A percentile compares a stretch with the other conserved stretches of the same genome.
Evolutionary conservation across 306 rosid genomes (phyloP).

Genomic region (Benincasa hispida): DNA sequence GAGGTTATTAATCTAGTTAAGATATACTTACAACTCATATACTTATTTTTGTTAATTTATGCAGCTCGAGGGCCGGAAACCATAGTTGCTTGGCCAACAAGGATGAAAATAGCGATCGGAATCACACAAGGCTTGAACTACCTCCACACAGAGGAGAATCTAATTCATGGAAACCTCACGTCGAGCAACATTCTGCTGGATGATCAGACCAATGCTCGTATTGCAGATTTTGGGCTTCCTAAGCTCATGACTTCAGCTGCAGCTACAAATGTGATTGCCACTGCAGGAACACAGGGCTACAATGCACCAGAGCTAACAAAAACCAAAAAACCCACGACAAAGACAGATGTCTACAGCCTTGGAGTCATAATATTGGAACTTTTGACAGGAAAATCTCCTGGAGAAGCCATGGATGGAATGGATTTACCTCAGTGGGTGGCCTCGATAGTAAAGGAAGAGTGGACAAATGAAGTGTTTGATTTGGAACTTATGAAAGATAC

Average conservation of each 20-base stretch:
- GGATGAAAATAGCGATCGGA: slow-evolving; percentile 72
- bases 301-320: slow-evolving; percentile 81
- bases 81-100: slow-evolving; percentile 60
- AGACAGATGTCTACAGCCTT: slow-evolving; percentile 82
- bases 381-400: slow-evolving; percentile 85
- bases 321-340: slow-evolving; percentile 68
- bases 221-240: slow-evolving; percentile 76
- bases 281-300: slow-evolving; percentile 81
- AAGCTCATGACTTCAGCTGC: slow-evolving; percentile 80
- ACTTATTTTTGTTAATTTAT: not conserved
- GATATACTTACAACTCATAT: not conserved
- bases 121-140: slow-evolving; percentile 53
- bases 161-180: slow-evolving; percentile 76
- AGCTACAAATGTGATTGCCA: slow-evolving; percentile 68
- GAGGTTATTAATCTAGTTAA: slow-evolving; percentile 1
- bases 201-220: slow-evolving; percentile 36
- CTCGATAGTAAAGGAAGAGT: slow-evolving; percentile 90
- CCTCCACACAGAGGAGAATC: slow-evolving; percentile 64
- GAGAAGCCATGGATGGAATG: slow-evolving; percentile 68
- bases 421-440: slow-evolving; percentile 99
- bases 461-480: slow-evolving; percentile 94
- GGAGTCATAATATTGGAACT: slow-evolving; percentile 92
- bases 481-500: slow-evolving; percentile 81
- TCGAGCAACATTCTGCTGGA: slow-evolving; percentile 70
- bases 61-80: slow-evolving; percentile 70